Evolutionary conservation across 2,329 filamentous ascomycete genomes (phyloP).

Genomic region (Fusarium burgessii): DNA sequence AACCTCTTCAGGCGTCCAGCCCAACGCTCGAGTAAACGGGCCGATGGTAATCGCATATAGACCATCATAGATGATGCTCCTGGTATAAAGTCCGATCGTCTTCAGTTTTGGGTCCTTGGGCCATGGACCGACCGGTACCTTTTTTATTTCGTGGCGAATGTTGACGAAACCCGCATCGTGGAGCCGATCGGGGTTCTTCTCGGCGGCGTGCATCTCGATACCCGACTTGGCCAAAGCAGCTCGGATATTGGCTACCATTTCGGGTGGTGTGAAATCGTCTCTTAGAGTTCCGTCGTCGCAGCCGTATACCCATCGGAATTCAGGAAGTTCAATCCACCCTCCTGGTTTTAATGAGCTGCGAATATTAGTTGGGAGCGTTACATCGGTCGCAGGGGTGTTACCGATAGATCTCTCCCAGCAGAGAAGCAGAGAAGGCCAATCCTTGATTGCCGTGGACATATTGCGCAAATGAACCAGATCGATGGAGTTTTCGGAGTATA

Average conservation of each 20-base stretch:
- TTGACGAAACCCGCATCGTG: constrained; percentile 56
- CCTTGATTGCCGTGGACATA: constrained; percentile 52
- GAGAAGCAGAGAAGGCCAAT: constrained; percentile 38
- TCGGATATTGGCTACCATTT: constrained; percentile 47
- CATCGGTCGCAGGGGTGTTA: background rate
- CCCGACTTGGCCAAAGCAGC: constrained; percentile 48
- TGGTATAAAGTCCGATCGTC: constrained; percentile 55
- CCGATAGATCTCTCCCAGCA: constrained; percentile 41
- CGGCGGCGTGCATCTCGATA: constrained; percentile 49
- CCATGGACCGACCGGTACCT: constrained; percentile 63
- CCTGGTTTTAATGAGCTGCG: constrained; percentile 54
- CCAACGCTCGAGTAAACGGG: constrained; percentile 51
- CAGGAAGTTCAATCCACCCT: constrained; percentile 60
- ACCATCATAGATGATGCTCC: constrained; percentile 47
- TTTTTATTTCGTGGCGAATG: constrained; percentile 53
- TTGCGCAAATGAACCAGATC: constrained; percentile 50
- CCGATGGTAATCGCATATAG: constrained; percentile 51
- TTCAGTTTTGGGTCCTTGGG: constrained; percentile 59
- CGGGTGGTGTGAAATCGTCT: constrained; percentile 42
- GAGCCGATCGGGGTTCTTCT: constrained; percentile 47
- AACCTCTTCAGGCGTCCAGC: constrained; percentile 51
- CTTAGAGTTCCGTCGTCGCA: constrained; percentile 49
- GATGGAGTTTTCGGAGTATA: constrained; percentile 36
- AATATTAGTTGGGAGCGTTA: background rate
- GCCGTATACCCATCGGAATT: constrained; percentile 44